A percentile compares a stretch with the other conserved stretches of the same genome.
These are phyloP conservation scores for Gloeostereum incarnatum DNA, from an alignment of 768 basidiomycete genomes.

Conservation along the genomic window DNA sequence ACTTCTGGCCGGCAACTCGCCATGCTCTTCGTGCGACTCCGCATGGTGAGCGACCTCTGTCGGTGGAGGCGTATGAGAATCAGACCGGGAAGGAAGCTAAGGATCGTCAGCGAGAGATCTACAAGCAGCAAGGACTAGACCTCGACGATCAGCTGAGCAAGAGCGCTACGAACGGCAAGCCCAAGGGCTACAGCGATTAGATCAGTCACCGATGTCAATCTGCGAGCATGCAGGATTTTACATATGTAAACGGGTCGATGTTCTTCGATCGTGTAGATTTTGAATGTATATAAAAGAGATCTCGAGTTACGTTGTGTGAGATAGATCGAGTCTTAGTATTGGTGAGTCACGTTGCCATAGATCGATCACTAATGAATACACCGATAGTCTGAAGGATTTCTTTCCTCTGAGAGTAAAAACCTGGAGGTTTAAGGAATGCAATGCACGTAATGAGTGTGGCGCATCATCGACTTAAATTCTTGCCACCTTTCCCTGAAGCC, in stretches of 20 bases:
- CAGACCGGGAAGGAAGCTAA: constrained; percentile 59
- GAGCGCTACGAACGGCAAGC: constrained; percentile 22
- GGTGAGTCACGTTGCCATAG: too few relatives aligned
- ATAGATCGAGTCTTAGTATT: too few relatives aligned
- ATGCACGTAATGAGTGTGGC: too few relatives aligned
- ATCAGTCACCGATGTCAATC: not conserved
- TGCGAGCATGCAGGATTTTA: not conserved
- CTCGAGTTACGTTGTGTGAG: too few relatives aligned
- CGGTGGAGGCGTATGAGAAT: constrained; percentile 61
- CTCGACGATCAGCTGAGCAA: constrained; percentile 20
- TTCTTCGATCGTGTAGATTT: not conserved
- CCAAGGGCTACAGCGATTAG: constrained; percentile 58
- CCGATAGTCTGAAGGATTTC: too few relatives aligned
- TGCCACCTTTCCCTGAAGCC: too few relatives aligned
- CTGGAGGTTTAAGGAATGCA: too few relatives aligned
- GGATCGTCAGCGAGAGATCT: constrained; percentile 66
- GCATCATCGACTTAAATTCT: too few relatives aligned
- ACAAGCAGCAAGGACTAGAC: constrained; percentile 55
- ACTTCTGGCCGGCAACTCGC: constrained; percentile 70
- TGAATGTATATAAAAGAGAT: too few relatives aligned
- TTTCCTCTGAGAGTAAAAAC: too few relatives aligned
- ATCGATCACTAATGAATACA: too few relatives aligned
- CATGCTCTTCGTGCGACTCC: constrained; percentile 79
- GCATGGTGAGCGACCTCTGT: constrained; percentile 70
- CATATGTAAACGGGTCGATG: not conserved